A percentile compares a stretch with the other conserved stretches of the same genome.
Evolutionary conservation across 768 basidiomycete species (phyloP).

Genomic region (Podaxis rugospora): DNA sequence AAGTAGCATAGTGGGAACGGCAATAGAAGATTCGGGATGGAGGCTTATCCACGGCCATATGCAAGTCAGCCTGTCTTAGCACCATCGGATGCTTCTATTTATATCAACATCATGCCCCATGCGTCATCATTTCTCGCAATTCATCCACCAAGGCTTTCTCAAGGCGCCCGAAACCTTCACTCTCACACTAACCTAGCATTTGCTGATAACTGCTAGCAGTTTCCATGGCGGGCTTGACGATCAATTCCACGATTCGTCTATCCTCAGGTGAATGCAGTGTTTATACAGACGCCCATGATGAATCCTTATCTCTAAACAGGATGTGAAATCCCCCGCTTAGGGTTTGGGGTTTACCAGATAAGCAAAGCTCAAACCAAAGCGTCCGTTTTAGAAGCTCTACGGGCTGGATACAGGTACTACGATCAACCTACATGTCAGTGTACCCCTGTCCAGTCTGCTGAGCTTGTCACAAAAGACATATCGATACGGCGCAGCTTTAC

Average conservation of each 20-base stretch:
- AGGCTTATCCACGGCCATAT: neutral
- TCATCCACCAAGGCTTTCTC: too few relatives aligned
- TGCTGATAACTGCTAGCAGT: neutral
- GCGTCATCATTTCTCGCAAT: neutral
- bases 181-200: neutral
- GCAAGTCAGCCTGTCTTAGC: neutral
- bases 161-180: too few relatives aligned
- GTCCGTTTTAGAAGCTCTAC: constrained; percentile 10
- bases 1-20: neutral
- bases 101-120: neutral
- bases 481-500: constrained; percentile 15
- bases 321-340: constrained; percentile 12
- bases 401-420: constrained; percentile 13
- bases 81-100: neutral
- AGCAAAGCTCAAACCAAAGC: constrained; percentile 7
- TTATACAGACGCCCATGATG: neutral
- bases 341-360: constrained; percentile 12
- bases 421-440: neutral
- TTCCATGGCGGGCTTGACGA: neutral
- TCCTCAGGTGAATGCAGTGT: constrained; percentile 18
- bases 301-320: neutral
- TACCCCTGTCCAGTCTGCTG: neutral
- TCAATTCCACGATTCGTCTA: constrained; percentile 19
- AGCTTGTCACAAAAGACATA: constrained; percentile 21
- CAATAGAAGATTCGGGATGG: neutral